Evolutionary conservation across 2,329 filamentous ascomycete species (phyloP), one percentile per base, ranked within the genome.

Genomic region (Myotisia sp.): DNA sequence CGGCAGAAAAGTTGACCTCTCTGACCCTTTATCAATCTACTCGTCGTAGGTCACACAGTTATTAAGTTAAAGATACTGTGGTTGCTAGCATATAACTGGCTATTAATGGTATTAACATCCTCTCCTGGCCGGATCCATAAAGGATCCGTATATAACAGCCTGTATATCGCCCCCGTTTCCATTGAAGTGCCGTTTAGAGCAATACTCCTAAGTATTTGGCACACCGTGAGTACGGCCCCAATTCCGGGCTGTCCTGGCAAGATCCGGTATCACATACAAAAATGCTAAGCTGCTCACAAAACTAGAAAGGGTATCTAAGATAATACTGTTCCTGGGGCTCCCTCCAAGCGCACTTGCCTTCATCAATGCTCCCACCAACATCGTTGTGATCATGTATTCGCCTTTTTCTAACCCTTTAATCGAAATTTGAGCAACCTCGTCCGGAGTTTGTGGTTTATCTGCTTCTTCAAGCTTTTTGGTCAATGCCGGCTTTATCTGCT

Each of bases 351-450:
- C 53, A 17, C 60, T 59, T 13, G 70, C 77, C 44, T 78, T 74
- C 74, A 94, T 79, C 38, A 83, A 48, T 37, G 71, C 58, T 1
- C 79, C 82, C 29, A 93, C 52, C 42, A 76, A 73, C 39, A 74
- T 78, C 7, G 85, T 81, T 0, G 82, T 78, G 28, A 93, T 71
- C 48, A 83, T 67, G 54, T 82, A 87, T 16, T 90, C 66, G 0
- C 87, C 90, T 22, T 62, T 73, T 56, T 95, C 85, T 28, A 98
- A 60, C 0, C 79, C 82, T 27, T 61, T 60, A 33, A 98, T 74
- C 1, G 82, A 67, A 6, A 64, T 64, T 3, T 60, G 57, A 1
- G 90, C 90, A 9, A 92, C 84, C 39, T 79, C 69, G 4, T 90
- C 77, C 4, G 84, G 80, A 1, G 70, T 77, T 56, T 92, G 80